Conservation (phyloP, 2,329 filamentous ascomycete species). For the Leptodontidium sp. region DNA sequence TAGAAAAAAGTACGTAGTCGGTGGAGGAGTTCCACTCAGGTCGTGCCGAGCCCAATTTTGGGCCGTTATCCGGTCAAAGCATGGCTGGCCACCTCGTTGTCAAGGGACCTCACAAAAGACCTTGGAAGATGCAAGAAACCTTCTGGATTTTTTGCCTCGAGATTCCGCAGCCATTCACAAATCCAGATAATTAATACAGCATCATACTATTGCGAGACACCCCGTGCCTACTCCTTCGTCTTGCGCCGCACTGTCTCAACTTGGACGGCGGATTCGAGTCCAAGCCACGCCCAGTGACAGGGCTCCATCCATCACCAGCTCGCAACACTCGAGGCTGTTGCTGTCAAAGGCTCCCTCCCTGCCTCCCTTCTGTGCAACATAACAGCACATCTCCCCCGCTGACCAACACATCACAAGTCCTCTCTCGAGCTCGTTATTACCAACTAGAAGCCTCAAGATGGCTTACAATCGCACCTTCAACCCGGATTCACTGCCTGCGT, state of each 20-base stretch:
- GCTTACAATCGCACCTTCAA: slow-evolving; percentile 95
- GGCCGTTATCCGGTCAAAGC: slow-evolving; percentile 2
- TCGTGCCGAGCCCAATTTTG: slow-evolving; percentile 5
- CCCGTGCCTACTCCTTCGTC: slow-evolving; percentile 6
- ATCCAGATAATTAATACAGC: neutral
- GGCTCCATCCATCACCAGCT: slow-evolving; percentile 14
- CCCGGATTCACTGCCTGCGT: slow-evolving; percentile 93
- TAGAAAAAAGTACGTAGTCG: slow-evolving; percentile 3
- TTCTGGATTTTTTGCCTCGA: neutral
- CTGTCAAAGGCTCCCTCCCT: slow-evolving; percentile 1
- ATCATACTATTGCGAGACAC: neutral
- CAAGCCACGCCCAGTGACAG: slow-evolving; percentile 18
- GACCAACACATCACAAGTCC: slow-evolving; percentile 16
- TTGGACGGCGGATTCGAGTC: slow-evolving; percentile 4
- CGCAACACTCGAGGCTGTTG: slow-evolving; percentile 5
- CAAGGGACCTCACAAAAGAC: neutral
- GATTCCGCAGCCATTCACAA: neutral
- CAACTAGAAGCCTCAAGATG: slow-evolving; percentile 61
- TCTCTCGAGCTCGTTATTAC: slow-evolving; percentile 12
- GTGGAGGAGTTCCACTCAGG: slow-evolving; percentile 16
- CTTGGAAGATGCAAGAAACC: neutral
- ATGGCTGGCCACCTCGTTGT: neutral
- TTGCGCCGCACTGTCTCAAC: slow-evolving; percentile 18
- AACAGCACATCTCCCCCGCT: slow-evolving; percentile 9
- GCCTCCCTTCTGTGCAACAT: slow-evolving; percentile 16